Base-by-base conservation (phyloP, 148 eudicot species). In the Chenopodium berlandieri region DNA sequence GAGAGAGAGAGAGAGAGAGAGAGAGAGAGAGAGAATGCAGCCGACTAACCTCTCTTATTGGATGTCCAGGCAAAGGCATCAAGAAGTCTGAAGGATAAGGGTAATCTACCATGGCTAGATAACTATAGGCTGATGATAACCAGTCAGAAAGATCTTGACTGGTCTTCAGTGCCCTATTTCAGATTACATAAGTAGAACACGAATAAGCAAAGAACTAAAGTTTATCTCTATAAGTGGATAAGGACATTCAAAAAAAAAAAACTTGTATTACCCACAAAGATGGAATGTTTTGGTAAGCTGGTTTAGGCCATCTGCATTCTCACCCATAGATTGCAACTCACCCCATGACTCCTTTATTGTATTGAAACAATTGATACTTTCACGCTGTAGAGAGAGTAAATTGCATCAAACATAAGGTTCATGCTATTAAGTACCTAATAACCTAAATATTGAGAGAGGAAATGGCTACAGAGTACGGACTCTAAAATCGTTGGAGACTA, bases 281-380 rank as follows among this genome's bases (percentile, higher is more conserved):
- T 81, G 92, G 77, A 95, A 95, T 74, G 85, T 90, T 79, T 90
- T 85, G 11, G 93, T 83, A 58, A 93, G 89, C 75, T 86, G 85
- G 52, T n/a, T 44, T 74, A 93, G 90, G 71, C 97, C 97, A 84
- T 89, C 83, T 62, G 83, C 80, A 69, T 81, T 88, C 85, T 85
- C 85, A 74, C 90, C 91, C 85, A 76, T 86, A 13, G 88, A 82
- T 48, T 37, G 83, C 48, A 95, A 81, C 80, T 76, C 84, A 85
- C 87, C 87, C 98, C 98, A 95, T 13, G 98, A 95, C 77, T 86
- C 79, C 82, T 95, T 95, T 77, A 95, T 93, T n/a, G 92, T 89
- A 77, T 89, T 86, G 82, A 92, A 95, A 87, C 98, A 95, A 82
- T 88, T 92, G 50, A 83, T 68, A 80, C 98, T 95, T 86, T 95